phyloP scores from a whole-genome alignment of 148 eudicot species.

The Pouteria glomerata region DNA sequence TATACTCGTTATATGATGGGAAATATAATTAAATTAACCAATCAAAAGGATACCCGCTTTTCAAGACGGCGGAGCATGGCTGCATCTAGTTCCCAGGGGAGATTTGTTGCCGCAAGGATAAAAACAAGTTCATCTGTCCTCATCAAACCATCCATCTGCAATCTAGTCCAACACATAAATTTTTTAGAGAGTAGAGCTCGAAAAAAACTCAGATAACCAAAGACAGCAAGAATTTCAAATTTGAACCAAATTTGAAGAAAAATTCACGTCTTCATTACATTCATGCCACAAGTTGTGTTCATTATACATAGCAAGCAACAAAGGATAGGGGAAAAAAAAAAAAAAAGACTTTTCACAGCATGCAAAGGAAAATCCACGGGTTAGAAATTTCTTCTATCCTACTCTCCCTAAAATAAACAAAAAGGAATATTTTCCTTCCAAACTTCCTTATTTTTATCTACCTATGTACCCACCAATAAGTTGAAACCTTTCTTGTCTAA shows the following conservation, averaged over 20 bases:
- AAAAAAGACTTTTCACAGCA: too few relatives aligned
- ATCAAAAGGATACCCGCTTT: constrained; percentile 66
- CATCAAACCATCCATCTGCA: constrained; percentile 98
- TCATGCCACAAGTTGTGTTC: not conserved
- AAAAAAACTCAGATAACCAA: not conserved
- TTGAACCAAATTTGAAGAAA: not conserved
- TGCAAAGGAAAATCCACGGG: too few relatives aligned
- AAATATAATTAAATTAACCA: not conserved
- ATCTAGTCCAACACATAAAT: constrained; percentile 7
- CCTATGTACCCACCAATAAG: too few relatives aligned
- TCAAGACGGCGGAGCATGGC: constrained; percentile 99
- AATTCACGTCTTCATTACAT: not conserved
- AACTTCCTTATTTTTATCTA: too few relatives aligned
- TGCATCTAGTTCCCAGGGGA: constrained; percentile 98
- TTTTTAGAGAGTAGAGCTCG: not conserved
- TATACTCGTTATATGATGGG: not conserved
- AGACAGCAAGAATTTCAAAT: not conserved
- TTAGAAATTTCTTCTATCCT: too few relatives aligned
- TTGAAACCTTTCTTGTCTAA: too few relatives aligned
- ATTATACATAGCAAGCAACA: too few relatives aligned
- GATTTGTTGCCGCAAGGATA: constrained; percentile 97
- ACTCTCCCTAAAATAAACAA: too few relatives aligned
- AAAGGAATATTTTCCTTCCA: too few relatives aligned
- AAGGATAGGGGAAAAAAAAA: too few relatives aligned
- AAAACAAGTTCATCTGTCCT: constrained; percentile 92